Conservation (phyloP, 2,329 filamentous ascomycete species). For the Penicillium sp. region DNA sequence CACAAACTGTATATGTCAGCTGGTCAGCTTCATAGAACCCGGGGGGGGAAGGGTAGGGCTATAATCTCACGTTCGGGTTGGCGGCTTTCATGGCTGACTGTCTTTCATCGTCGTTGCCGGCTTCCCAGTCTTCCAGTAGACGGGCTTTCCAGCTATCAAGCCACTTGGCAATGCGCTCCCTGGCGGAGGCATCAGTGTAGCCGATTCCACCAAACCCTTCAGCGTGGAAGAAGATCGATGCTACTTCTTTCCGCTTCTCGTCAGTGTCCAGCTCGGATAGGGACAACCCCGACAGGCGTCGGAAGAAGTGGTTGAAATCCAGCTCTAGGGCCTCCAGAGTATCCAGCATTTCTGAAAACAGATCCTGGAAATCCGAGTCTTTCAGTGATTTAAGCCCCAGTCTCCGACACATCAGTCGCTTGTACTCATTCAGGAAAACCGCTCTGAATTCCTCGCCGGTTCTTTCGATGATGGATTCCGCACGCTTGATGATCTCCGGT, state of each 20-base stretch:
- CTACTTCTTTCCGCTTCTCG: constrained; percentile 59
- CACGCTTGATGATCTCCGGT: constrained; percentile 67
- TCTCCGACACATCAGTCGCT: constrained; percentile 71
- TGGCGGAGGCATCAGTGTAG: constrained; percentile 60
- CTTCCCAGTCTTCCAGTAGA: constrained; percentile 70
- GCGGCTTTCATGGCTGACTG: constrained; percentile 71
- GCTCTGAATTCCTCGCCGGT: constrained; percentile 82
- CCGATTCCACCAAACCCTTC: constrained; percentile 61
- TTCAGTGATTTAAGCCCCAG: constrained; percentile 69
- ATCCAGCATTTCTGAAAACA: constrained; percentile 81
- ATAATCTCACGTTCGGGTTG: constrained; percentile 65
- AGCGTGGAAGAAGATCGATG: constrained; percentile 72
- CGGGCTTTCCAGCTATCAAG: constrained; percentile 71
- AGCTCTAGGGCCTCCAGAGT: constrained; percentile 74
- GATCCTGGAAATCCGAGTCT: constrained; percentile 68
- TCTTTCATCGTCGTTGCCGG: constrained; percentile 58
- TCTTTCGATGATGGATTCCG: constrained; percentile 76
- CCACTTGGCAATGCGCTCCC: constrained; percentile 69
- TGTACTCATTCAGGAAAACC: constrained; percentile 86
- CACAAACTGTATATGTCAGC: constrained; percentile 56
- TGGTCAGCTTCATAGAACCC: neutral
- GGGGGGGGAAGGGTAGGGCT: neutral
- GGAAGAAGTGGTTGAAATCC: constrained; percentile 93
- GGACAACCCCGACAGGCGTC: constrained; percentile 64
- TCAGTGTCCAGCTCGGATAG: constrained; percentile 61